These are phyloP conservation scores for Boletus subluridellus DNA, from an alignment of 1,284 basidiomycete species.

Conservation along the genomic window DNA sequence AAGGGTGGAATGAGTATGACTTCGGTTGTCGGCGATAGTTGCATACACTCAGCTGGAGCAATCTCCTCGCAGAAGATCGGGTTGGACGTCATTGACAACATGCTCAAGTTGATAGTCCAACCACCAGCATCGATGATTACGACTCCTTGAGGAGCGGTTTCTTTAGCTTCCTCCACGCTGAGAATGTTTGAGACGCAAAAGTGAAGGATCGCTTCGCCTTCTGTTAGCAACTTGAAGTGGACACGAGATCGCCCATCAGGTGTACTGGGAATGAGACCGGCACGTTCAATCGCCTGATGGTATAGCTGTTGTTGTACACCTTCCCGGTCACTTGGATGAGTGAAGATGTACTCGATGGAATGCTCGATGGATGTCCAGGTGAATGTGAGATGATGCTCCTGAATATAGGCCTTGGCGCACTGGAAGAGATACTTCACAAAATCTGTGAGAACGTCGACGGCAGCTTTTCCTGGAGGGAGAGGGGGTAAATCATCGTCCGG, in stretches of 20 bases:
- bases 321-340: constrained; percentile 42
- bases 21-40: neutral
- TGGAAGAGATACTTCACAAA: no score
- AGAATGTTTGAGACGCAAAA: no score
- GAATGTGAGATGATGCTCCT: constrained; percentile 36
- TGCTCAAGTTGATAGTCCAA: neutral
- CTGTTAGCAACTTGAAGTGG: constrained; percentile 23
- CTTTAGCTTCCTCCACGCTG: neutral
- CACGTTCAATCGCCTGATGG: constrained; percentile 32
- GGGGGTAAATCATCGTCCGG: constrained; percentile 26
- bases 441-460: constrained; percentile 42
- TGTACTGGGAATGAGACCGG: constrained; percentile 28
- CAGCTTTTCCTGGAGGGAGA: constrained; percentile 33
- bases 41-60: constrained; percentile 36
- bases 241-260: constrained; percentile 10
- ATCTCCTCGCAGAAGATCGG: constrained; percentile 33
- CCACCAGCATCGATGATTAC: constrained; percentile 40
- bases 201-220: constrained; percentile 26
- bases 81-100: constrained; percentile 34
- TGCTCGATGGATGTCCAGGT: constrained; percentile 32
- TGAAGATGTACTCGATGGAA: constrained; percentile 33
- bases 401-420: constrained; percentile 44
- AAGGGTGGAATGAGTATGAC: neutral
- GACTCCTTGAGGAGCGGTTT: constrained; percentile 34
- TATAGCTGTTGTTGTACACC: constrained; percentile 36